Evolutionary conservation across 2,329 filamentous ascomycete genomes (phyloP), one percentile per base, ranked within the genome.

Genomic region (Chaetomiaceae sp.): DNA sequence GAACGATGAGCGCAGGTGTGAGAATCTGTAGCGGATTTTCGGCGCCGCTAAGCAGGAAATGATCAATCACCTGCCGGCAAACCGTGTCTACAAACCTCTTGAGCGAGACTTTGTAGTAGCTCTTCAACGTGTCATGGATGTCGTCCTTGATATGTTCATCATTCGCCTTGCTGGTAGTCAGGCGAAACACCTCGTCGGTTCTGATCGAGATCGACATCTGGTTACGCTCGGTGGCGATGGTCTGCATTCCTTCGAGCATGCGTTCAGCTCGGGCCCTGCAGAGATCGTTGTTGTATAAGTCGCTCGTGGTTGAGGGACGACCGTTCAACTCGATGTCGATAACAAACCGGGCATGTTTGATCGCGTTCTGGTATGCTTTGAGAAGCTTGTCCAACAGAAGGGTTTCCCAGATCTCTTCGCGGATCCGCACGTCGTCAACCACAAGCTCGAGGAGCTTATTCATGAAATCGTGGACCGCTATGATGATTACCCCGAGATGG

Each of bases 61-160:
- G 67, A 38, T 79, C 75, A 1, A 79, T 69, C 0, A 75, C 80
- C 57, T 87, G 84, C 55, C 77, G 75, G 61, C 74, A 82, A 1
- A 89, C 65, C 3, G 72, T 76, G 58, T 89, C 85, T 1, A 85
- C 75, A 53, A 89, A 86, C 0, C 82, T 76, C 61, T 79, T 79
- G 11, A 71, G 72, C 0, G 82, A 73, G 1, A 86, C 77, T 23
- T 79, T 74, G 69, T 88, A 87, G 65, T 84, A 88, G 1, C 76
- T 73, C 25, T 72, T 65, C 0, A 88, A 70, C 1, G 80, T 77
- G 54, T 87, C 78, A 51, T 85, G 80, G 4, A 87, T 76, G 9
- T 82, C 74, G 30, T 78, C 70, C 42, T 55, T 57, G 1, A 54
- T 42, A 11, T 62, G 57, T 14, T 62, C 50, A 1, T 34, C 47